Percentiles rank a stretch among this genome's conserved stretches.
Evolutionary conservation across 306 rosid species (phyloP).

Genomic region (Pyrus betulifolia): DNA sequence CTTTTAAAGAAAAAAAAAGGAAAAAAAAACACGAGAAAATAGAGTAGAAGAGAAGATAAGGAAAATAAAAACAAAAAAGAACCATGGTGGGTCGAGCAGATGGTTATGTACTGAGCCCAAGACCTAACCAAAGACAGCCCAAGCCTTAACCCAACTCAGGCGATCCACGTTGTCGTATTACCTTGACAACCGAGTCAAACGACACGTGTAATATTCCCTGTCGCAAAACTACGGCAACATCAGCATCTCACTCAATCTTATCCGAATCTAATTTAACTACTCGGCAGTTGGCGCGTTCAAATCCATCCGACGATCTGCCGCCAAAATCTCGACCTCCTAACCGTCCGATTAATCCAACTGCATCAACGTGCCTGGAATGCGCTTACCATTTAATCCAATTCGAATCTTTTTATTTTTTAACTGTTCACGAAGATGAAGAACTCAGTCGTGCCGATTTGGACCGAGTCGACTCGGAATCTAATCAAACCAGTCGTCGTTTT

Average conservation of each 20-base stretch:
- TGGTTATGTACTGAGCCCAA: neutral
- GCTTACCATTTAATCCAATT: neutral
- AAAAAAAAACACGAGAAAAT: too few relatives aligned
- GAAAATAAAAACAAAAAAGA: neutral
- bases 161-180: neutral
- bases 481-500: neutral
- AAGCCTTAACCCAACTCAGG: neutral
- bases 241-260: neutral
- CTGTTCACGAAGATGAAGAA: neutral
- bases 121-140: neutral
- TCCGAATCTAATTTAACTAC: neutral
- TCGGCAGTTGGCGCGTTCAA: neutral
- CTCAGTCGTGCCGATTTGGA: neutral
- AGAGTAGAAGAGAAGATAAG: neutral
- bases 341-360: neutral
- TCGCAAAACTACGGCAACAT: neutral
- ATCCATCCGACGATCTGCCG: neutral
- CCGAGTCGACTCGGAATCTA: constrained; percentile 22
- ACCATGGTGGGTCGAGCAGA: neutral
- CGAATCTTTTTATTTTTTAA: neutral
- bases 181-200: neutral
- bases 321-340: neutral
- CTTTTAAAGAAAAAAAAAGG: too few relatives aligned
- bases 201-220: neutral
- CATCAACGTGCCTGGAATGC: neutral